Evolutionary conservation across 2,329 filamentous ascomycete species (phyloP).

Genomic region (Decorospora gaudefroyi): DNA sequence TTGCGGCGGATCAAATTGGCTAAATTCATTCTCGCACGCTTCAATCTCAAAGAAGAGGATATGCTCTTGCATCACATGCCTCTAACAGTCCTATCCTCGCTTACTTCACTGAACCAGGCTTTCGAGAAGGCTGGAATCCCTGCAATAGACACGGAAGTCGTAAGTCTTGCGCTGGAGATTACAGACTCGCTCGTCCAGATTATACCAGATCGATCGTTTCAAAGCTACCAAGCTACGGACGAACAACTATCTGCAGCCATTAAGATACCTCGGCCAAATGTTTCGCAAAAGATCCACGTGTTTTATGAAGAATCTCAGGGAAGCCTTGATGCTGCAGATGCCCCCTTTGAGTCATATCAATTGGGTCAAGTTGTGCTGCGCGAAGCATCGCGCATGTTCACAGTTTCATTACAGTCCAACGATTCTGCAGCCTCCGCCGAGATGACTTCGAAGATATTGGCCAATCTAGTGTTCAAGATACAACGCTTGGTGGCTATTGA

Average conservation of each 20-base stretch:
- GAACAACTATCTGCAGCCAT: slow-evolving; percentile 9
- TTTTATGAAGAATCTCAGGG: slow-evolving; percentile 48
- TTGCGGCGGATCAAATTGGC: slow-evolving; percentile 71
- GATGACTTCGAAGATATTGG: slow-evolving; percentile 41
- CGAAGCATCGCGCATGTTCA: slow-evolving; percentile 37
- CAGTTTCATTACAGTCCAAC: slow-evolving; percentile 25
- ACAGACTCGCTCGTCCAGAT: slow-evolving; percentile 45
- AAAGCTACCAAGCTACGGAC: slow-evolving; percentile 12
- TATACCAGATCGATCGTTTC: slow-evolving; percentile 45
- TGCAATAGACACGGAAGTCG: slow-evolving; percentile 21
- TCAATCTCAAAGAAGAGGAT: slow-evolving; percentile 94
- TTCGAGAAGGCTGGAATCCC: slow-evolving; percentile 26
- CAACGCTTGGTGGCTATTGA: slow-evolving; percentile 33
- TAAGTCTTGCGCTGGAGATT: slow-evolving; percentile 43
- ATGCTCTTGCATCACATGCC: slow-evolving; percentile 89
- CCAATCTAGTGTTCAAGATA: slow-evolving; percentile 41
- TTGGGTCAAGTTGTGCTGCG: slow-evolving; percentile 39
- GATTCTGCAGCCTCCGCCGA: slow-evolving; percentile 26
- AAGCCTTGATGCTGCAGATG: slow-evolving; percentile 39
- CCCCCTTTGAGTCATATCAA: slow-evolving; percentile 32
- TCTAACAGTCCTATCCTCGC: slow-evolving; percentile 68
- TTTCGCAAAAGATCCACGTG: slow-evolving; percentile 28
- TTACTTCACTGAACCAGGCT: slow-evolving; percentile 52
- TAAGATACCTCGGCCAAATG: slow-evolving; percentile 12
- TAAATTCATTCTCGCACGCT: slow-evolving; percentile 80